Evolutionary conservation across 805 yeast species (phyloP), one percentile per base, ranked within the genome.

Genomic region (Candida glaebosa): DNA sequence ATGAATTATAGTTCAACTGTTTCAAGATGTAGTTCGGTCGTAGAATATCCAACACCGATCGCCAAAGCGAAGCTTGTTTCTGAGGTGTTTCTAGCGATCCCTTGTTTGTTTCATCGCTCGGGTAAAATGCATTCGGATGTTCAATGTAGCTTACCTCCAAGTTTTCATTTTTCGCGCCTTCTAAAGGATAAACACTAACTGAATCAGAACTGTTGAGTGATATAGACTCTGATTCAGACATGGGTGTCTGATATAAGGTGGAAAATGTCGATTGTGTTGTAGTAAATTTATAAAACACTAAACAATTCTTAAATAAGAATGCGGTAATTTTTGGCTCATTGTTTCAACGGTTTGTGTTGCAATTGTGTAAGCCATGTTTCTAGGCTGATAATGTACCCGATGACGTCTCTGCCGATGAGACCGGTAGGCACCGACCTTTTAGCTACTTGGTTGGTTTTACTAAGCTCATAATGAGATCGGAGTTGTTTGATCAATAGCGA

Each of bases 361-460:
- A n/a, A n/a, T n/a, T n/a, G n/a, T n/a, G n/a, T 20, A 7, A 45
- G 30, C 61, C 61, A 56, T 15, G 31, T 5, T 8, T 45, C 43
- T 4, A 57, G 39, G 22, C 25, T 28, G 5, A 18, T 38, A 10
- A 65, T 40, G 43, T 54, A 62, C 3, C 28, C 47, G 6, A 43
- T 40, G 5, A 61, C 46, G 37, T 61, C 58, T 25, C 52, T 54
- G 7, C 71, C 70, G 4, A 66, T 54, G 5, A 63, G 41, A 8
- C 46, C 42, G 3, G 49, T 38, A 0, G 75, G 75, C 3, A 69
- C 66, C 35, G 61, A 54, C 31, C 58, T 56, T 37, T 49, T 54
- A 2, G 74, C 74, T 3, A 57, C 47, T 25, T 51, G 50, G 39
- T 54, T 63, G 2, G 60, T 54, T 38, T 63, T 65, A 40, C 71